phyloP scores from a whole-genome alignment of 352 stramenopile species.

The Globisporangium splendens region DNA sequence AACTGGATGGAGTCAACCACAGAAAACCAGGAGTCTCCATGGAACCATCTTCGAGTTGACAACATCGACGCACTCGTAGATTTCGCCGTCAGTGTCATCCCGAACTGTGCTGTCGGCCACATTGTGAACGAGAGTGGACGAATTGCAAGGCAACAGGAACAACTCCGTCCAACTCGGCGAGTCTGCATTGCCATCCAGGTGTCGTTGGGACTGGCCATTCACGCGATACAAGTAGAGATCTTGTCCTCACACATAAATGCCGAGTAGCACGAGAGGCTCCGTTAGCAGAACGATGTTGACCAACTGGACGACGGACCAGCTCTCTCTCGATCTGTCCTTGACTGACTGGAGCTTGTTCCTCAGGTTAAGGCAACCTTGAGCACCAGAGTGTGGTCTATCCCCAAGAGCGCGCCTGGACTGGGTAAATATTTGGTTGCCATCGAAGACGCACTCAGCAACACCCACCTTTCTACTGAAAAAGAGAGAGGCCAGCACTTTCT shows the following conservation, averaged over 20 bases:
- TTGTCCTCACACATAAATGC: neutral
- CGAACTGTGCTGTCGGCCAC: neutral
- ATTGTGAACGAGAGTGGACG: neutral
- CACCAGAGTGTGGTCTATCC: no score
- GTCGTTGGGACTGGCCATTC: neutral
- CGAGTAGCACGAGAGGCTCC: neutral
- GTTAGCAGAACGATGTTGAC: neutral
- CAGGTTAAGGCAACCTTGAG: neutral
- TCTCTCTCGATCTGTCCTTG: conserved; percentile 8
- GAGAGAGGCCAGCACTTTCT: neutral
- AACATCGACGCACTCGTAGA: neutral
- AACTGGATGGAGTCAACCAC: no score
- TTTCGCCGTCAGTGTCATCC: neutral
- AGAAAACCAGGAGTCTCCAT: neutral
- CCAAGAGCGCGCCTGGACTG: no score
- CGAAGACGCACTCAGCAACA: neutral
- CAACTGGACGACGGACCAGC: conserved; percentile 22
- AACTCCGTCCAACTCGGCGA: neutral
- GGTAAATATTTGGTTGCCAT: neutral
- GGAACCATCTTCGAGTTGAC: neutral
- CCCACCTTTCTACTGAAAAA: neutral
- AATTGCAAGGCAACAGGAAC: neutral
- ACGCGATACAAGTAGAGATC: neutral
- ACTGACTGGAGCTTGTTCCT: neutral
- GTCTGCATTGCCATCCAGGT: no score